Base-by-base conservation (phyloP, 73 alveolate genomes). In the Paramecium caudatum region DNA sequence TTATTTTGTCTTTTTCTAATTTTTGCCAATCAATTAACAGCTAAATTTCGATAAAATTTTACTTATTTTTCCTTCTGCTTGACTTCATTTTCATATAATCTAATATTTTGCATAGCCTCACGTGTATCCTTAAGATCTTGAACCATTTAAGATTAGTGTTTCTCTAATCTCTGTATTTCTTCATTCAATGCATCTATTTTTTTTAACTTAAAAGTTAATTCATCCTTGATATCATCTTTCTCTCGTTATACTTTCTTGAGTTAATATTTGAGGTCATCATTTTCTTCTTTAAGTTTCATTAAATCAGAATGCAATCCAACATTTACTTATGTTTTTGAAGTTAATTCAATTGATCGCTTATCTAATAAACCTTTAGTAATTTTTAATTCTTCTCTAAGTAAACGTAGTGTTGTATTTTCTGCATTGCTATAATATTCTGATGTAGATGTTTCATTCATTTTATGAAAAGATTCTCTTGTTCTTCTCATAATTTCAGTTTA, bases 21-120 rank as follows among this genome's bases (percentile, higher is more conserved):
- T 74, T 74, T 15, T 74, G 21, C 88, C 88, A 74, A 74, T 74
- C 88, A 27, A 36, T 27, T 74, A 74, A 74, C 39, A 74, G 65
- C 88, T 74, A 65, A 33, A 32, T 39, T 8, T 21, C 16, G 13
- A 27, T 34, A 74, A 3, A 3, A 21, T 3, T 17, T 16, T 74
- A 74, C 88, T 74, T 74, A 19, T 74, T 74, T 74, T 45, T 74
- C 88, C 15, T 74, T 74, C 32, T 41, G 47, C 10, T 74, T 74
- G 13, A 74, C 10, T 74, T 74, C 88, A 41, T 41, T 41, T 34
- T 74, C 88, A 45, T 39, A 74, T 43, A 13, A 25, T 45, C 47
- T 74, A 5, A 74, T 74, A 37, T 74, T 43, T 74, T 74, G 19
- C 39, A 74, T 39, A 4, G 43, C 62, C 17, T 74, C 65, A 16